These are phyloP conservation scores for Boletus reticulatus DNA, from an alignment of 768 basidiomycete genomes.

Conservation along the genomic window DNA sequence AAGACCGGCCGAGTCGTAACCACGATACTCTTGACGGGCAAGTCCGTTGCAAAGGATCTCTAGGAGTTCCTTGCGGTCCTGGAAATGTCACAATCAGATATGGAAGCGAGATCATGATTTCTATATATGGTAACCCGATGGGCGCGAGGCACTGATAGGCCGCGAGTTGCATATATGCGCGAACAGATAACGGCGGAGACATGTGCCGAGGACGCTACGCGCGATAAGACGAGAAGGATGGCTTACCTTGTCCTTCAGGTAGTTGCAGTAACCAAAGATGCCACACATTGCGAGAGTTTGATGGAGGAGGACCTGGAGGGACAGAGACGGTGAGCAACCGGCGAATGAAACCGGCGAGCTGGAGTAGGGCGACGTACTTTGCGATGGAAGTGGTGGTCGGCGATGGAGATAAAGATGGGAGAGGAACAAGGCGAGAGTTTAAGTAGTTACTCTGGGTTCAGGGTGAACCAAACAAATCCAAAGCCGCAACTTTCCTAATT, in stretches of 20 bases:
- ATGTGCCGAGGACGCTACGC: background rate
- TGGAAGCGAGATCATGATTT: slow-evolving; percentile 5
- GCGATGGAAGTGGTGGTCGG: slow-evolving; percentile 5
- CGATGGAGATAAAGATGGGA: slow-evolving; percentile 23
- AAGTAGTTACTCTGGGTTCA: slow-evolving; percentile 33
- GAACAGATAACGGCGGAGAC: background rate
- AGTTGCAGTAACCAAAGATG: slow-evolving; percentile 96
- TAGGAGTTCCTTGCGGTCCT: slow-evolving; percentile 89
- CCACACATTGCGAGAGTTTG: slow-evolving; percentile 68
- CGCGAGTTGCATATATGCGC: slow-evolving; percentile 9
- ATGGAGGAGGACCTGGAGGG: background rate
- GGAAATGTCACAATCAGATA: slow-evolving; percentile 12
- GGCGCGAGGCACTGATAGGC: background rate
- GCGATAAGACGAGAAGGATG: background rate
- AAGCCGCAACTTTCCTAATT: slow-evolving; percentile 14
- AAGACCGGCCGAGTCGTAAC: slow-evolving; percentile 93
- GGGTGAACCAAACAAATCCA: slow-evolving; percentile 33
- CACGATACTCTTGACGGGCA: slow-evolving; percentile 94
- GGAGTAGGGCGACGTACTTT: slow-evolving; percentile 8
- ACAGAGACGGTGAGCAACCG: background rate
- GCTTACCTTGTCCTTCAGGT: slow-evolving; percentile 88
- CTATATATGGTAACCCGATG: slow-evolving; percentile 20
- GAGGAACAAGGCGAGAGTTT: slow-evolving; percentile 20
- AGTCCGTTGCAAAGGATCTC: slow-evolving; percentile 91
- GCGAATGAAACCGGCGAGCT: background rate